Evolutionary conservation across 306 rosid species (phyloP).

Genomic region (Dryas drummondii): DNA sequence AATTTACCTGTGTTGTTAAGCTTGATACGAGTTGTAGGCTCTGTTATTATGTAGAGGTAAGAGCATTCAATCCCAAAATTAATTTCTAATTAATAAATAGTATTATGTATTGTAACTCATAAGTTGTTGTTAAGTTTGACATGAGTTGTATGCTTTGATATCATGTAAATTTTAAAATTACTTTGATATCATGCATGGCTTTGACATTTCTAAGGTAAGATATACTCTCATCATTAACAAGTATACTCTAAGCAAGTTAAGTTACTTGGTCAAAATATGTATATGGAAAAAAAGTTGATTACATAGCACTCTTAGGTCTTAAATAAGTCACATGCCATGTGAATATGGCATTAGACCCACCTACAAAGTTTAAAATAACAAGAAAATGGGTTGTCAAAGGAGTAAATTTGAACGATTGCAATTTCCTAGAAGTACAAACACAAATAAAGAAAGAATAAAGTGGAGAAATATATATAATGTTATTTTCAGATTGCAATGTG

Average conservation of each 20-base stretch:
- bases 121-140: no score
- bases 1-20: no score
- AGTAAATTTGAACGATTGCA: neutral
- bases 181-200: no score
- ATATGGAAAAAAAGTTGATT: neutral
- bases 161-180: no score
- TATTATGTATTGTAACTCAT: no score
- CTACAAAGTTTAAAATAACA: neutral
- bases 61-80: no score
- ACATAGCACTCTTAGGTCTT: neutral
- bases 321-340: slow-evolving; percentile 8
- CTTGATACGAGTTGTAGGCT: no score
- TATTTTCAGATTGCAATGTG: neutral
- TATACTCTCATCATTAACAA: neutral
- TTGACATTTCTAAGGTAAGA: no score
- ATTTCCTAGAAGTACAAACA: slow-evolving; percentile 5
- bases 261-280: neutral
- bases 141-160: no score
- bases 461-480: neutral
- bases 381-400: slow-evolving; percentile 14
- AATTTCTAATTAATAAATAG: no score
- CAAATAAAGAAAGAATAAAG: neutral
- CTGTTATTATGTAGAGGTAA: no score
- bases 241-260: neutral
- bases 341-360: neutral